Percentiles rank a stretch among this genome's conserved stretches.
Evolutionary conservation across 208 protist species (phyloP).

Genomic region (Wallacemonas sp.): DNA sequence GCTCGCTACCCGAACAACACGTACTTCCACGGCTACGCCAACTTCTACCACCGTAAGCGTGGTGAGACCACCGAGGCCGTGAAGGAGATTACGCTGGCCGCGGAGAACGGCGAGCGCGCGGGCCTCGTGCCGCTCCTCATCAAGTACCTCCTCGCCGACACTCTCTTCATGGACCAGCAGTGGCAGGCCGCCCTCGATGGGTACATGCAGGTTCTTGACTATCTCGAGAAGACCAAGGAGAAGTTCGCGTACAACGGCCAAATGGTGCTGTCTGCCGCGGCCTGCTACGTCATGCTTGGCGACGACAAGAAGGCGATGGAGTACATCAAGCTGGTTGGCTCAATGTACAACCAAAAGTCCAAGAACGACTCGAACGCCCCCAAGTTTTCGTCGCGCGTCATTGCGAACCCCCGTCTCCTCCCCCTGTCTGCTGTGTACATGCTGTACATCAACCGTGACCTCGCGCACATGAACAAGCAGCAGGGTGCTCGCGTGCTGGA

Average conservation of each 20-base stretch:
- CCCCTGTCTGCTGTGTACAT: conserved; percentile 84
- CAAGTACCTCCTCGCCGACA: conserved; percentile 89
- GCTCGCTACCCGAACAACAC: conserved; percentile 84
- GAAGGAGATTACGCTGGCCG: conserved; percentile 63
- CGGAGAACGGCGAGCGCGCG: conserved; percentile 70
- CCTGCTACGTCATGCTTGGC: conserved; percentile 82
- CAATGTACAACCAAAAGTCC: conserved; percentile 88
- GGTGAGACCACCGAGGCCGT: conserved; percentile 79
- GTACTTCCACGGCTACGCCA: conserved; percentile 91
- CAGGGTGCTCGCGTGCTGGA: conserved; percentile 66
- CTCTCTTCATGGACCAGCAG: conserved; percentile 90
- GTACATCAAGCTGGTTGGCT: conserved; percentile 82
- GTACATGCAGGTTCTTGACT: conserved; percentile 66
- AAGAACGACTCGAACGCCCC: conserved; percentile 91
- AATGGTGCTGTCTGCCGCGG: conserved; percentile 78
- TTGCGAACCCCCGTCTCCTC: conserved; percentile 72
- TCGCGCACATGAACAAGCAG: conserved; percentile 88
- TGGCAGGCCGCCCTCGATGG: conserved; percentile 66
- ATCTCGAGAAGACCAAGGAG: conserved; percentile 71
- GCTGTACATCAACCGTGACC: conserved; percentile 92
- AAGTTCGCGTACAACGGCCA: conserved; percentile 90
- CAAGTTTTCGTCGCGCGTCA: conserved; percentile 76
- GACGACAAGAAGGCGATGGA: conserved; percentile 60
- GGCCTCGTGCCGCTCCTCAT: conserved; percentile 81
- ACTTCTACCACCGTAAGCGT: conserved; percentile 91